Conservation (phyloP, 1,284 basidiomycete genomes). For the Melanopsichium pennsylvanicum region DNA sequence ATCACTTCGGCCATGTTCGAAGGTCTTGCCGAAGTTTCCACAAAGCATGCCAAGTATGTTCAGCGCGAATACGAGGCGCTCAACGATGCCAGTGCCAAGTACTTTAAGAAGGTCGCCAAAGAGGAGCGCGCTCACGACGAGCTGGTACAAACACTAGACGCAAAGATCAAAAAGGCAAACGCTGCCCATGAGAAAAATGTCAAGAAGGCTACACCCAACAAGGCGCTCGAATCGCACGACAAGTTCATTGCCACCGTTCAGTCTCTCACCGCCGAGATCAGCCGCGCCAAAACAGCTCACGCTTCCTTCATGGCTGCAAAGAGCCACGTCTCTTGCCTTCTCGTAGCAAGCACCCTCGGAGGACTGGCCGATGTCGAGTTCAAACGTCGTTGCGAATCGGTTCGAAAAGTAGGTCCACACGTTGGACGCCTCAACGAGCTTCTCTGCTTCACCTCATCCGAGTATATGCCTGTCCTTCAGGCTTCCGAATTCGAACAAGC, state of each 20-base stretch:
- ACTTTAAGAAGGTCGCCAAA: conserved; percentile 64
- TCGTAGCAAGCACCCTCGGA: conserved; percentile 52
- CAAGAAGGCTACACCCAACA: conserved; percentile 38
- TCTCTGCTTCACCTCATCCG: conserved; percentile 55
- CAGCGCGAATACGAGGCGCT: conserved; percentile 63
- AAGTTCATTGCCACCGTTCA: conserved; percentile 58
- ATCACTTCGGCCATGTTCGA: conserved; percentile 57
- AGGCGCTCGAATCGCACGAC: conserved; percentile 60
- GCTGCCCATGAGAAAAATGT: conserved; percentile 60
- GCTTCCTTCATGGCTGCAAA: conserved; percentile 50
- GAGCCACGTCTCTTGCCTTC: conserved; percentile 47
- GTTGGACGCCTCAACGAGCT: conserved; percentile 56
- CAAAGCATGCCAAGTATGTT: conserved; percentile 57
- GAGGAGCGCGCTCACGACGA: conserved; percentile 63
- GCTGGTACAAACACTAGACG: conserved; percentile 51
- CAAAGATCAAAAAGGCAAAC: conserved; percentile 64
- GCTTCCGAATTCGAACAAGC: conserved; percentile 50
- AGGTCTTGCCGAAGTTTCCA: conserved; percentile 47
- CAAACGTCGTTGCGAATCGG: conserved; percentile 56
- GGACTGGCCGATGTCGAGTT: conserved; percentile 61
- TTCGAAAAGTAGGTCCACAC: conserved; percentile 48
- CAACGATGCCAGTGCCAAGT: conserved; percentile 62
- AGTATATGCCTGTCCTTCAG: conserved; percentile 59
- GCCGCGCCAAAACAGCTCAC: conserved; percentile 49
- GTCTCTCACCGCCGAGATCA: conserved; percentile 56